A percentile compares a stretch with the other conserved stretches of the same genome.
Conservation (phyloP, 2,329 filamentous ascomycete genomes). For the Penicillium sp. region DNA sequence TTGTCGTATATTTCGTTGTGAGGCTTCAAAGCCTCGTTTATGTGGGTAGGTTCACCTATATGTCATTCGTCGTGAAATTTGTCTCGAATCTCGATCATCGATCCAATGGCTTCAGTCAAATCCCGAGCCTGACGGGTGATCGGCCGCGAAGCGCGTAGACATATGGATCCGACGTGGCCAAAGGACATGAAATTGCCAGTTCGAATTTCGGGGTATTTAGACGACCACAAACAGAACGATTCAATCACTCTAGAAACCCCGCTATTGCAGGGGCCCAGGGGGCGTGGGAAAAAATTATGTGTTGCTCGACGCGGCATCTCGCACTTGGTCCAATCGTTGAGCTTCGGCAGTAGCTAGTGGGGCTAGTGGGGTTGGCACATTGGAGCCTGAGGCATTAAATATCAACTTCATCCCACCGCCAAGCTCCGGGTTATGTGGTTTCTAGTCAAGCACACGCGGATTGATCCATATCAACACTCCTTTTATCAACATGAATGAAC, state of each 20-base stretch:
- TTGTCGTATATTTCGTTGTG: neutral
- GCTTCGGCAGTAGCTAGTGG: neutral
- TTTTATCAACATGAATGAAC: conserved; percentile 1
- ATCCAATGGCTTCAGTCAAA: neutral
- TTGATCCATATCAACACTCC: neutral
- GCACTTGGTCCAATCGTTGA: neutral
- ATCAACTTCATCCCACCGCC: neutral
- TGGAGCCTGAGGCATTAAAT: neutral
- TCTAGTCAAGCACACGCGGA: neutral
- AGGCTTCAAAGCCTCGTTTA: neutral
- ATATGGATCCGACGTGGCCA: conserved; percentile 2
- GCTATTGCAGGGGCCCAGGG: neutral
- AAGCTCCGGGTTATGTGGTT: neutral
- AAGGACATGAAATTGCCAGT: too few relatives aligned
- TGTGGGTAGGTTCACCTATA: neutral
- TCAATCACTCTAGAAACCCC: too few relatives aligned
- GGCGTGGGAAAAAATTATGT: neutral
- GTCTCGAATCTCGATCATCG: neutral
- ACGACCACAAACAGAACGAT: too few relatives aligned
- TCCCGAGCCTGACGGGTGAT: too few relatives aligned
- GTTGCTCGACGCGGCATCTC: neutral
- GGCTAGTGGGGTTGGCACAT: neutral
- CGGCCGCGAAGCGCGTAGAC: neutral
- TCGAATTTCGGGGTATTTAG: neutral
- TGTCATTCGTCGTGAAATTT: neutral